These are phyloP conservation scores for Claviceps maximensis DNA, from an alignment of 2,329 filamentous ascomycete species.

Conservation along the genomic window DNA sequence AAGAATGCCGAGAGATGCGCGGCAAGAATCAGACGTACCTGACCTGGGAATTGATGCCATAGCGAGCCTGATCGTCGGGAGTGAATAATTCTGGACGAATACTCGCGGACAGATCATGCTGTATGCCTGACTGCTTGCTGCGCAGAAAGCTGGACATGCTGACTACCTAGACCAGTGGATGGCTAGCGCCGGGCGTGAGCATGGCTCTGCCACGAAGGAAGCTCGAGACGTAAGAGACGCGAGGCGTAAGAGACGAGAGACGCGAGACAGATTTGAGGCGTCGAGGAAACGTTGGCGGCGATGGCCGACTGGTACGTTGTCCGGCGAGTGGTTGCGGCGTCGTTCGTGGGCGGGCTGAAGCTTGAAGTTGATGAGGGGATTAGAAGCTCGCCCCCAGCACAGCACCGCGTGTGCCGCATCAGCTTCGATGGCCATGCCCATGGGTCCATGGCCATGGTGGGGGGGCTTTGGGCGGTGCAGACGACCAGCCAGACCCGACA, in stretches of 20 bases:
- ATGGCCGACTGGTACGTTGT: no score
- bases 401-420: no score
- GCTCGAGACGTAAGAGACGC: not conserved
- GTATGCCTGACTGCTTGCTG: conserved; percentile 86
- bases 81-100: conserved; percentile 66
- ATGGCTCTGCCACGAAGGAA: not conserved
- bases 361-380: no score
- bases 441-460: no score
- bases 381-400: no score
- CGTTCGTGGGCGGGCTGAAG: no score
- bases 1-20: not conserved
- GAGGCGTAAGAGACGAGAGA: not conserved
- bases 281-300: not conserved
- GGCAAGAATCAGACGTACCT: conserved; percentile 27
- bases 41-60: conserved; percentile 68
- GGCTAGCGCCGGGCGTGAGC: not conserved
- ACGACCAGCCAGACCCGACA: no score
- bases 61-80: conserved; percentile 71
- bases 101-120: conserved; percentile 76
- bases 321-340: no score
- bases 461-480: no score
- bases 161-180: not conserved
- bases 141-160: conserved; percentile 77
- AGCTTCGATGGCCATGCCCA: no score
- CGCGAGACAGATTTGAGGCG: not conserved